phyloP scores from a whole-genome alignment of 2,329 filamentous ascomycete genomes.

The Alternaria sp. region DNA sequence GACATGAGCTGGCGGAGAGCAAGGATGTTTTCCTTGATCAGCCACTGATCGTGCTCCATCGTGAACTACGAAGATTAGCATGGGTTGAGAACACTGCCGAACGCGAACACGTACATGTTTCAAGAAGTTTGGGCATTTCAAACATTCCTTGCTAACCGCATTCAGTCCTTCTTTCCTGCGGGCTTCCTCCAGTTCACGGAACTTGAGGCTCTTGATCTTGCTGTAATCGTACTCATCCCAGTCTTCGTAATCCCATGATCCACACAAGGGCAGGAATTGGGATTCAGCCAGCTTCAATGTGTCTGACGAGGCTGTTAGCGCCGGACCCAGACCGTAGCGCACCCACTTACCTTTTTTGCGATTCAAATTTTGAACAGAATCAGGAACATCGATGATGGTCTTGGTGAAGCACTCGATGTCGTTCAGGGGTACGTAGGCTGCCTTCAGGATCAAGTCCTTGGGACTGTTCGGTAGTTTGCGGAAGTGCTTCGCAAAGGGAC shows the following conservation, averaged over 20 bases:
- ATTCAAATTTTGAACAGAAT: slow-evolving; percentile 51
- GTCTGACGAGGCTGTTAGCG: slow-evolving; percentile 41
- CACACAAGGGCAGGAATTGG: slow-evolving; percentile 71
- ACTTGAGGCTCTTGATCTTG: slow-evolving; percentile 79
- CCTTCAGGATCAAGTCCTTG: slow-evolving; percentile 71
- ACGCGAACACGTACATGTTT: slow-evolving; percentile 74
- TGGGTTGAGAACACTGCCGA: not conserved
- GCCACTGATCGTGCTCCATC: slow-evolving; percentile 96
- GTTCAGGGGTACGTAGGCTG: slow-evolving; percentile 71
- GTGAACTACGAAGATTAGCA: slow-evolving; percentile 67
- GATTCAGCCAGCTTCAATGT: slow-evolving; percentile 67
- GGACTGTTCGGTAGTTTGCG: slow-evolving; percentile 70
- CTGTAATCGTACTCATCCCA: slow-evolving; percentile 88
- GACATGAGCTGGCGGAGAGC: slow-evolving; percentile 88
- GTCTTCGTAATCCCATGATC: slow-evolving; percentile 72
- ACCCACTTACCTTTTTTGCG: slow-evolving; percentile 57
- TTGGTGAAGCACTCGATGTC: slow-evolving; percentile 87
- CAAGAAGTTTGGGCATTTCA: slow-evolving; percentile 77
- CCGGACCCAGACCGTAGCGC: slow-evolving; percentile 21
- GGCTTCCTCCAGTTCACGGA: slow-evolving; percentile 80
- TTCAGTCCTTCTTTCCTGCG: slow-evolving; percentile 67
- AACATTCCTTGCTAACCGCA: slow-evolving; percentile 69
- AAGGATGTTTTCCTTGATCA: slow-evolving; percentile 91
- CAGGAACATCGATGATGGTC: slow-evolving; percentile 62
- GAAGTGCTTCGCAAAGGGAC: slow-evolving; percentile 71